A percentile compares a stretch with the other conserved stretches of the same genome.
These are phyloP conservation scores for Rhytidiadelphus loreus DNA, from an alignment of 225 moss, liverwort and hornwort species.

Conservation along the genomic window DNA sequence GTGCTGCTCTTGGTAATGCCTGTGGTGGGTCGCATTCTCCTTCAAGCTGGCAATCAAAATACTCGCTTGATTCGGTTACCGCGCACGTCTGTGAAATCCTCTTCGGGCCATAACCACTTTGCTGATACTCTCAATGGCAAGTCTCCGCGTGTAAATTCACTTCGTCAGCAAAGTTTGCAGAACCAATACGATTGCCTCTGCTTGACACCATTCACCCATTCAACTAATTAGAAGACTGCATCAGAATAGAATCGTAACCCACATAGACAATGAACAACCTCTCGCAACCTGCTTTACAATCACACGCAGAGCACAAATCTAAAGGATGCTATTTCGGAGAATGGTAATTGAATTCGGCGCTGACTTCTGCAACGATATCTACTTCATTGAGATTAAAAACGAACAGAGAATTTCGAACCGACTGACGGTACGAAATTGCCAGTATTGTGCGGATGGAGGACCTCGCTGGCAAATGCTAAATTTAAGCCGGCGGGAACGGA, in stretches of 20 bases:
- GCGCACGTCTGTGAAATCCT: not conserved
- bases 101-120: not conserved
- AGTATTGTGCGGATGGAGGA: not conserved
- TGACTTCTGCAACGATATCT: not conserved
- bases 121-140: not conserved
- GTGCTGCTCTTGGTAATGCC: not conserved
- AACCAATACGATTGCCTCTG: not conserved
- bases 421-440: not conserved
- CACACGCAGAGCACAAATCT: not conserved
- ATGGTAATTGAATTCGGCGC: not conserved
- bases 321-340: not conserved
- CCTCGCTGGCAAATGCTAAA: not conserved
- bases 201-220: not conserved
- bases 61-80: not conserved
- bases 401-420: not conserved
- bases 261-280: not conserved
- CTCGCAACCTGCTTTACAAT: not conserved
- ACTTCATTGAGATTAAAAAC: too few relatives aligned
- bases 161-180: not conserved
- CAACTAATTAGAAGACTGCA: not conserved
- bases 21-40: not conserved
- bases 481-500: conserved; percentile 4
- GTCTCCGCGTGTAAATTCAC: not conserved
- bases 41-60: not conserved
- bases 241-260: not conserved